Base-by-base conservation (phyloP, 2,329 filamentous ascomycete species). In the Cladosporium cucumerinum region DNA sequence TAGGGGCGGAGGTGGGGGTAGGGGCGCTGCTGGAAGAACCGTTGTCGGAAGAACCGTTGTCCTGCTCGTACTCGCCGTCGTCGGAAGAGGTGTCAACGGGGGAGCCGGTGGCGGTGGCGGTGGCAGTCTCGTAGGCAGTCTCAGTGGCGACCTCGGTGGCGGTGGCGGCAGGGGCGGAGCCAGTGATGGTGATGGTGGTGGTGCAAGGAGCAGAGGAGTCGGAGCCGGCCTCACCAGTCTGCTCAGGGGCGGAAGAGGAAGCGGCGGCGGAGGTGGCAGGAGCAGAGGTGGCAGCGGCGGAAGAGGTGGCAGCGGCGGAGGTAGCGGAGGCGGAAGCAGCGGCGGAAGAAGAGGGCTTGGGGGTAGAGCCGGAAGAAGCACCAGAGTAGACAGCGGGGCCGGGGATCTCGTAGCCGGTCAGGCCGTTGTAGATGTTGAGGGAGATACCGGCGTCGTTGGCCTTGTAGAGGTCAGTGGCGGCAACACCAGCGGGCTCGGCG, bases 381-480 rank as follows among this genome's bases (percentile, higher is more conserved):
- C 61, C 61, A 64, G 28, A 64, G 54, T 34, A 34, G 32, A 34
- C 32, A 25, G 61, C 61, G 16, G 61, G 61, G 25, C 61, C 61
- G 30, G 61, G 61, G 46, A 64, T 64, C 39, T 34, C 32, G 54
- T 64, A 64, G 14, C 39, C 43, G n/a, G 28, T 28, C 5, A 64
- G 46, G 23, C 30, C 28, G 23, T 25, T 26, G 61, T 64, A 64
- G 54, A 64, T 64, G 28, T 48, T 48, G 28, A 64, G 48, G 43
- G 28, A 28, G 61, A 64, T 64, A 30, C 61, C 61, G 23, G 61
- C 61, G 11, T 59, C 55, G 14, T 25, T 18, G 39, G 55, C 54
- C 8, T 43, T 86, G 81, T 89, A 89, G 28, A 88, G 80, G 63
- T 76, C 75, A 14, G 82, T 85, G 61, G 82, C 85, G 16, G 80